Percentiles rank a stretch among this genome's conserved stretches.
phyloP scores from a whole-genome alignment of 257 asterid genomes.

The Nicotiana paniculata region DNA sequence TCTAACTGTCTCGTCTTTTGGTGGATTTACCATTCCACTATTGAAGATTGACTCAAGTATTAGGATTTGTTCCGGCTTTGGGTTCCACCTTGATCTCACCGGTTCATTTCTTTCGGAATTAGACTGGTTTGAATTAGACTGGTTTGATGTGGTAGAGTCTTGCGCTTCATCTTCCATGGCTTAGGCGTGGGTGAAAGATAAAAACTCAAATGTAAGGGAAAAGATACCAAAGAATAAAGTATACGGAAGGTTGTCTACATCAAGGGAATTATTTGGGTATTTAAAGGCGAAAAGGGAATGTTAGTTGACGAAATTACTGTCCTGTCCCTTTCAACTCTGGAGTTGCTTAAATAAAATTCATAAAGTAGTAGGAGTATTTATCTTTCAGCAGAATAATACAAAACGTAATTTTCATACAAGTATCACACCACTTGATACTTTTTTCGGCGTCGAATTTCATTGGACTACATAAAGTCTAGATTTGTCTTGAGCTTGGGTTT shows the following conservation, averaged over 20 bases:
- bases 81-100: constrained; percentile 10
- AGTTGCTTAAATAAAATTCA: not conserved
- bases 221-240: not conserved
- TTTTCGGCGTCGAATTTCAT: not conserved
- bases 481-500: not conserved
- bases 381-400: not conserved
- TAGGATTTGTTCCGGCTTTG: constrained; percentile 3
- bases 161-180: not conserved
- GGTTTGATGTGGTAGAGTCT: not conserved
- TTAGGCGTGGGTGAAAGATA: not conserved
- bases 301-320: not conserved
- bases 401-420: not conserved
- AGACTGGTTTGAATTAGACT: not conserved
- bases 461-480: not conserved
- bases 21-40: constrained; percentile 7
- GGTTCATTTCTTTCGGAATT: not conserved
- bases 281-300: not conserved
- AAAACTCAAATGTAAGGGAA: not conserved
- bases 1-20: not conserved
- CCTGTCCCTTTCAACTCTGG: not conserved
- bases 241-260: not conserved
- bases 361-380: not conserved
- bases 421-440: not conserved
- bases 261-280: not conserved
- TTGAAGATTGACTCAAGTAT: constrained; percentile 11